Base-by-base conservation (phyloP, 108 stramenopile genomes). In the Cyclotella baltica region DNA sequence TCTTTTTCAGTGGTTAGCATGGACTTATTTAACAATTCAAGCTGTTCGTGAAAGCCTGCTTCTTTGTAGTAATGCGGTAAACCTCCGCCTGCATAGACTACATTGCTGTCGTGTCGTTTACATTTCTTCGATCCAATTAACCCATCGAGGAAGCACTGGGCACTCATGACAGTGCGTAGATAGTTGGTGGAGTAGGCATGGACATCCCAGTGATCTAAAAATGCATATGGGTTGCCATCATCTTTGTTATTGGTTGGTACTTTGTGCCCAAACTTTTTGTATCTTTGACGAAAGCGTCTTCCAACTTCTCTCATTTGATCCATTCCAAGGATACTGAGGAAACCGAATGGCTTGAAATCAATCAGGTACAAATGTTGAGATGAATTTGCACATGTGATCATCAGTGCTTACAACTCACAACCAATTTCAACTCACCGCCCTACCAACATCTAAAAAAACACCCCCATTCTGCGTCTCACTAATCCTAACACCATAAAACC, bases 101-200 rank as follows among this genome's bases (percentile, higher is more conserved):
- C 34, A 36, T 23, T 58, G 18, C 38, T 63, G 0, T 40, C 65
- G 15, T 33, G 38, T 22, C 1, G 0, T 35, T 25, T 48, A 11
- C 15, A 31, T 72, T 33, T 35, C n/a, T 35, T 50, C 10, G 79
- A 28, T 31, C 85, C 87, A 40, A 93, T 77, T 38, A 93, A 62
- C 10, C 93, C 93, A 79, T 93, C 90, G 27, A 93, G 56, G 62
- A 93, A 89, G 30, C 88, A 87, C 57, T 91, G 93, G 18, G 79
- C 88, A 35, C 88, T 89, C 73, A 84, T 79, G 28, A 91, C 88
- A 18, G 93, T 93, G 5, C 93, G 85, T 28, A 93, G 67, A 73
- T 93, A 93, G 71, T 91, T 90, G 15, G 93, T 93, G 37, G 86
- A 88, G 47, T 80, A 91, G 11, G 85, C 93, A 31, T 66, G 48